These are phyloP conservation scores for Eucalyptus regnans DNA, from an alignment of 345 rosid genomes.

Conservation along the genomic window DNA sequence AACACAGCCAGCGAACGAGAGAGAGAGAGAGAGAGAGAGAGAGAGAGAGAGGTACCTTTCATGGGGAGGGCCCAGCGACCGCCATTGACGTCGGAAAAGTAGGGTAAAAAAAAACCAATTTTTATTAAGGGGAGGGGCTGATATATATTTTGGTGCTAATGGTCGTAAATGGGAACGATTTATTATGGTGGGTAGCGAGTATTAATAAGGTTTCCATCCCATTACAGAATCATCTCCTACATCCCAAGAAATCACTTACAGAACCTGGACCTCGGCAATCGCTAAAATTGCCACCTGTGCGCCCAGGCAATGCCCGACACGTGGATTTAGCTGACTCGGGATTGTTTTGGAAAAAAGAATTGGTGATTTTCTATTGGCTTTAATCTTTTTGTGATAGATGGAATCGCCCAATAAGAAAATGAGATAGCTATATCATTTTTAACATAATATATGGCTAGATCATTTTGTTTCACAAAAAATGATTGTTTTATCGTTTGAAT, in stretches of 20 bases:
- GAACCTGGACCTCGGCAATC: not conserved
- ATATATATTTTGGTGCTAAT: not conserved
- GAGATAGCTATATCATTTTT: not conserved
- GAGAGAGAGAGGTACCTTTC: not conserved
- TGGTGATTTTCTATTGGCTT: not conserved
- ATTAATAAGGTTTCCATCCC: not conserved
- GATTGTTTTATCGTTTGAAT: accelerated
- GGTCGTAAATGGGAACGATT: not conserved
- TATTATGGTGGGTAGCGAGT: not conserved
- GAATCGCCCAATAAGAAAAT: not conserved
- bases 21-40: not conserved
- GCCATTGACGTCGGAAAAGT: not conserved
- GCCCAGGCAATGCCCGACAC: not conserved
- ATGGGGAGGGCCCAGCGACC: not conserved
- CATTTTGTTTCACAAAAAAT: not conserved
- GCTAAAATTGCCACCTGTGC: not conserved
- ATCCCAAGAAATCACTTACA: not conserved
- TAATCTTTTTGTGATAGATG: not conserved
- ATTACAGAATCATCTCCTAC: not conserved
- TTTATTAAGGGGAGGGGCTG: not conserved
- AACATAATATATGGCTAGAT: no score
- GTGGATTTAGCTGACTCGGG: not conserved
- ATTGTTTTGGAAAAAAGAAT: not conserved
- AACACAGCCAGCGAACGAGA: not conserved
- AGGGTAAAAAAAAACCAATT: not conserved